Evolutionary conservation across 1,284 basidiomycete genomes (phyloP).

Genomic region (Sutorius eximius): DNA sequence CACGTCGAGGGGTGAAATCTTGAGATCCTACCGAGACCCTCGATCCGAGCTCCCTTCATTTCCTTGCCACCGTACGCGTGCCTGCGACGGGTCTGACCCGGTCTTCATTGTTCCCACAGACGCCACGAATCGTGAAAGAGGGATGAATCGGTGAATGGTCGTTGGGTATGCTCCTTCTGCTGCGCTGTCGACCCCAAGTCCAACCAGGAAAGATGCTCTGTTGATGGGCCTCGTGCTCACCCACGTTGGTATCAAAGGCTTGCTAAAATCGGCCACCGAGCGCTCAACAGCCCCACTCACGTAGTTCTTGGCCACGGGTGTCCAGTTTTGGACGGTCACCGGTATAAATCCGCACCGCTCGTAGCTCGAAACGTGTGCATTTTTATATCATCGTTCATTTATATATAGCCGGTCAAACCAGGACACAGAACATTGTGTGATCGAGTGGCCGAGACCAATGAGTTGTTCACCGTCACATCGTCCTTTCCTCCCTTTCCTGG

Average conservation of each 20-base stretch:
- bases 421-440: not conserved
- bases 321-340: conserved; percentile 3
- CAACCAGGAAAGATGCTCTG: conserved; percentile 51
- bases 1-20: not conserved
- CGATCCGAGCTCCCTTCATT: conserved; percentile 1
- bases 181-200: conserved; percentile 42
- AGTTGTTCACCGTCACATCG: not conserved
- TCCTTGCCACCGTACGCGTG: not conserved
- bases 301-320: conserved; percentile 1
- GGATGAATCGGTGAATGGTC: not conserved
- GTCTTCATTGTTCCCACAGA: not conserved
- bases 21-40: not conserved
- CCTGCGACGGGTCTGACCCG: not conserved
- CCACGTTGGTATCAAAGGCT: conserved; percentile 35
- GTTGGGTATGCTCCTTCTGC: conserved; percentile 31
- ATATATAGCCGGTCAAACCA: not conserved
- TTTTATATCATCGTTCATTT: not conserved
- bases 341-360: conserved; percentile 31
- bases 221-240: conserved; percentile 50
- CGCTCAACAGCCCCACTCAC: not conserved
- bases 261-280: conserved; percentile 4
- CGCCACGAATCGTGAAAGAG: not conserved
- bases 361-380: conserved; percentile 5
- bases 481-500: not conserved
- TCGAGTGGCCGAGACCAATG: not conserved